These are phyloP conservation scores for Purpureocillium lavendulum DNA, from an alignment of 2,329 filamentous ascomycete genomes.

Conservation along the genomic window DNA sequence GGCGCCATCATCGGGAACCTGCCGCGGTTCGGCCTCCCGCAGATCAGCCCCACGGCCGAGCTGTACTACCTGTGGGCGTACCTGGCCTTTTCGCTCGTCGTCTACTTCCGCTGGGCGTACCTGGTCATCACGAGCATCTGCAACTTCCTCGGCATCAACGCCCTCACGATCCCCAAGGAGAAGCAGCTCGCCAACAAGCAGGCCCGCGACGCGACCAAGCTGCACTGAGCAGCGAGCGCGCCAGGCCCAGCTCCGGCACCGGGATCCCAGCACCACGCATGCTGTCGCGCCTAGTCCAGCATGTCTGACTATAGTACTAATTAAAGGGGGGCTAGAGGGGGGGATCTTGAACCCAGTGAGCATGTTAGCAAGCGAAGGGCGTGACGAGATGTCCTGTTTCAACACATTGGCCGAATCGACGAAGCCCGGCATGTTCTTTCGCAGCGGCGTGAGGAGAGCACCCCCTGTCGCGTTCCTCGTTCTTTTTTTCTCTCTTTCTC, in stretches of 20 bases:
- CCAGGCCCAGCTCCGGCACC: no score
- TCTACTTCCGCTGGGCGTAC: conserved; percentile 89
- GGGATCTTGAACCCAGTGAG: no score
- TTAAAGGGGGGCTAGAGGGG: no score
- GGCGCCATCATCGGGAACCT: conserved; percentile 79
- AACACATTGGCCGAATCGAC: neutral
- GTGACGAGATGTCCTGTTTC: neutral
- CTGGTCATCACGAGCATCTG: conserved; percentile 89
- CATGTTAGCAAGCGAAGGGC: neutral
- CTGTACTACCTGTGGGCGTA: conserved; percentile 77
- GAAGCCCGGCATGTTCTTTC: neutral
- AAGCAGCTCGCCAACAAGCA: conserved; percentile 49
- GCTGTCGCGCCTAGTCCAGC: no score
- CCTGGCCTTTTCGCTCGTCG: conserved; percentile 72
- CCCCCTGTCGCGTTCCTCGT: no score
- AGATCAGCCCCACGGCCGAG: conserved; percentile 59
- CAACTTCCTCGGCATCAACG: conserved; percentile 86
- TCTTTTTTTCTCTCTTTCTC: no score
- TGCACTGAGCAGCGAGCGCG: conserved; percentile 11
- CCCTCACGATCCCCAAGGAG: conserved; percentile 69
- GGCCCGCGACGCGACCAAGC: conserved; percentile 29
- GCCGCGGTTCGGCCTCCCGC: conserved; percentile 63
- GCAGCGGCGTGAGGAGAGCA: neutral
- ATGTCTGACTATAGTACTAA: no score
- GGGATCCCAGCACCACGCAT: no score